Base-by-base conservation (phyloP, 495 filamentous ascomycete species). In the Bacidia gigantensis region DNA sequence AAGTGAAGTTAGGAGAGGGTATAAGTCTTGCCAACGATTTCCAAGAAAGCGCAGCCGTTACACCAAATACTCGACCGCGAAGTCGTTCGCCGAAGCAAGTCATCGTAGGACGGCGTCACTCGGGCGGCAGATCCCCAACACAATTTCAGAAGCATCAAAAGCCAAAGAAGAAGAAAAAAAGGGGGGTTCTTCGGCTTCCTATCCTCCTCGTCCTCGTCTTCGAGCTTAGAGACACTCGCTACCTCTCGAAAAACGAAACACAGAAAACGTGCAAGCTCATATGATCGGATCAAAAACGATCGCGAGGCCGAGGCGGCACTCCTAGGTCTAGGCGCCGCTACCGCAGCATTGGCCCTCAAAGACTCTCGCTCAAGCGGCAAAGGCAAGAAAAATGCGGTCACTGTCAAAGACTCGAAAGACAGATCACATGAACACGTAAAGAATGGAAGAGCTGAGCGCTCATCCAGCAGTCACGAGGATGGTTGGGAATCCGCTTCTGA, bases 401-500 rank as follows among this genome's bases (percentile, higher is more conserved):
- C 65, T 29, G 61, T 67, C 46, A 69, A 69, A 52, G 69, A 71
- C n/a, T 59, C 60, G 11, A 59, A 39, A 54, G 51, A 23, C 2
- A 52, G 53, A 51, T 23, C 51, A 21, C 3, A 20, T 23, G 47
- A 43, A 14, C 49, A 42, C 17, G 18, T 40, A 32, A 40, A 2
- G 54, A 46, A 18, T 42, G 53, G 25, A 24, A 43, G 12, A 26
- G 40, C 45, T 49, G 63, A 26, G 56, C 61, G 7, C 44, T 54
- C 61, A 14, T 67, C 68, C 23, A 64, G 58, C 24, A 61, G 26
- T 39, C 41, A 53, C 2, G 67, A 71, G 12, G 74, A 77, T n/a
- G 73, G 66, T n/a, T 83, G 79, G 81, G 73, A 81, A 46, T 76
- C 79, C 59, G 72, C 75, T 22, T 76, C 77, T 0, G 73, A 73